Percentiles rank a stretch among this genome's conserved stretches.
These are phyloP conservation scores for Xylaria multiplex DNA, from an alignment of 2,329 filamentous ascomycete species.

Conservation along the genomic window DNA sequence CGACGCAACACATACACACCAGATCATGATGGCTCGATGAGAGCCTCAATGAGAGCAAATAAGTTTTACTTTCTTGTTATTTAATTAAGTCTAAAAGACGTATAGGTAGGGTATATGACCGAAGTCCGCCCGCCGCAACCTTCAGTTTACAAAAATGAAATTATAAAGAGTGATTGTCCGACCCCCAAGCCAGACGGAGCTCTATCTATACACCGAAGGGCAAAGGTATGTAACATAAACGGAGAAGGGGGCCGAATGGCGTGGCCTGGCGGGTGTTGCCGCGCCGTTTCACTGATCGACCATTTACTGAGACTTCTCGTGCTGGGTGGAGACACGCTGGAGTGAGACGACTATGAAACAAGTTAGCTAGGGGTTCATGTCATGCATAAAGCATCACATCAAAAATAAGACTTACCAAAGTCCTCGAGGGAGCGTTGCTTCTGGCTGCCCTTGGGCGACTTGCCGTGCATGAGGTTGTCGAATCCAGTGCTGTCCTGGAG, in stretches of 20 bases:
- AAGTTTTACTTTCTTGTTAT: constrained; percentile 47
- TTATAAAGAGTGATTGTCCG: constrained; percentile 42
- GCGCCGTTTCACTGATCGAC: constrained; percentile 38
- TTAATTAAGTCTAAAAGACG: constrained; percentile 49
- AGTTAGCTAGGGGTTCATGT: constrained; percentile 57
- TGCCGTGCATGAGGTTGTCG: constrained; percentile 93
- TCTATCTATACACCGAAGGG: constrained; percentile 46
- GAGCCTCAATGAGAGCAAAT: background rate
- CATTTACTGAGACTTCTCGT: constrained; percentile 82
- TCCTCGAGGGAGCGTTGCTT: constrained; percentile 89
- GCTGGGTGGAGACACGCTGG: constrained; percentile 89
- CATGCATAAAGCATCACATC: background rate
- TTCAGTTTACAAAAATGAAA: constrained; percentile 51
- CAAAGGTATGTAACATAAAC: constrained; percentile 46
- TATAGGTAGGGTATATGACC: constrained; percentile 48
- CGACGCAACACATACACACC: background rate
- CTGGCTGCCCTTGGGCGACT: constrained; percentile 81
- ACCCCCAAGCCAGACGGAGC: constrained; percentile 42
- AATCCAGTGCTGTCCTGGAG: constrained; percentile 83
- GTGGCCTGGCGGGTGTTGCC: constrained; percentile 38
- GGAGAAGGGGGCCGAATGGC: constrained; percentile 39
- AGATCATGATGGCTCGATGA: background rate
- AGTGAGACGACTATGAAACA: constrained; percentile 77
- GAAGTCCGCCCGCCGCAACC: constrained; percentile 48
- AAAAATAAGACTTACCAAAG: constrained; percentile 73